Percentiles rank a stretch among this genome's conserved stretches.
phyloP scores from a whole-genome alignment of 345 rosid genomes.

The Eucalyptus sideroxylon region DNA sequence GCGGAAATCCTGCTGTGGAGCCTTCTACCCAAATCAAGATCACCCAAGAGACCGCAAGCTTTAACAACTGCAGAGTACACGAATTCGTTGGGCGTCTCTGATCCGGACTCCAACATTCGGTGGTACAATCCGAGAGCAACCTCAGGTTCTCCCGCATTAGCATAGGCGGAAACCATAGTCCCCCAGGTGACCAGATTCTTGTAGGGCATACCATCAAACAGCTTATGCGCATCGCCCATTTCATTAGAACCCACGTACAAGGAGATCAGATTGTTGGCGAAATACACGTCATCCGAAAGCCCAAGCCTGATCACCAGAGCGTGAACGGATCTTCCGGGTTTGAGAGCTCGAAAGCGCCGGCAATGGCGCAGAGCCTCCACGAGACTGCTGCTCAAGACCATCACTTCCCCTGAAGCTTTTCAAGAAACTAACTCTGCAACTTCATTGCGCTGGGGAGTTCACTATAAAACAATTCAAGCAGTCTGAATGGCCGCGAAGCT shows the following conservation, averaged over 20 bases:
- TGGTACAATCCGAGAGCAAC: slow-evolving; percentile 24
- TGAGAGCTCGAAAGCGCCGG: slow-evolving; percentile 27
- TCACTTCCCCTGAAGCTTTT: neutral
- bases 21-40: slow-evolving; percentile 35
- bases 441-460: neutral
- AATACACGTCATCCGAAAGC: slow-evolving; percentile 10
- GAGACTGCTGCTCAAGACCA: slow-evolving; percentile 28
- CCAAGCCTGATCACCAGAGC: slow-evolving; percentile 27
- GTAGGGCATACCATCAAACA: slow-evolving; percentile 55
- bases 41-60: slow-evolving; percentile 51
- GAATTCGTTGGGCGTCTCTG: slow-evolving; percentile 39
- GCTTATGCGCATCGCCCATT: slow-evolving; percentile 18
- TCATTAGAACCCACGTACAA: slow-evolving; percentile 19
- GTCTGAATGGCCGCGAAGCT: neutral
- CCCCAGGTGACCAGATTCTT: slow-evolving; percentile 64
- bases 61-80: slow-evolving; percentile 55
- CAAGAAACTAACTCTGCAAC: neutral
- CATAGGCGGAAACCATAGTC: slow-evolving; percentile 39
- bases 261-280: slow-evolving; percentile 39
- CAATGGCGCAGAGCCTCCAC: slow-evolving; percentile 42
- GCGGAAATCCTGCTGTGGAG: slow-evolving; percentile 26
- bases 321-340: slow-evolving; percentile 34
- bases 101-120: slow-evolving; percentile 23
- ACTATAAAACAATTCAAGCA: neutral
- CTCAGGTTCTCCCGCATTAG: slow-evolving; percentile 21